Evolutionary conservation across 225 moss, liverwort and hornwort genomes (phyloP), one percentile per base, ranked within the genome.

Genomic region (Pleurozium schreberi): DNA sequence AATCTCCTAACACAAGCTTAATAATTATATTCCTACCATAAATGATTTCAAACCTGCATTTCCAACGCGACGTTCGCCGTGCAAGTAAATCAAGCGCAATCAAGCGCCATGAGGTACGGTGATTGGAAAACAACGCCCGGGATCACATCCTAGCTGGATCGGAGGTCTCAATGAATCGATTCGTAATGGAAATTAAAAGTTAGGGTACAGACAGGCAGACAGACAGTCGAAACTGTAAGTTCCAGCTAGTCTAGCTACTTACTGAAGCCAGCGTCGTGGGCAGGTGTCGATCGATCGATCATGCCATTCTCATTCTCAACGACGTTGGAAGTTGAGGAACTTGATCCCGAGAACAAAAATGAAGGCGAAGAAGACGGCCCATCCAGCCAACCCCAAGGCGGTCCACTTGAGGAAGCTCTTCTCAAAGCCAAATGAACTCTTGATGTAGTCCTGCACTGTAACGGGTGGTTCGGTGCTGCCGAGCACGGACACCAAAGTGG

Each of bases 311-410:
- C n/a, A n/a, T n/a, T n/a, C n/a, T 84, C 57, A 93, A 31, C 94
- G 92, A 16, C 60, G 92, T 91, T 94, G 94, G 91, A 94, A 94
- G 85, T 93, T 93, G 79, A 94, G 91, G 64, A 81, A 91, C 80
- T 87, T 93, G 82, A 94, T 94, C 20, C 87, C 85, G 10, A 94
- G 70, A 25, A 92, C 20, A 12, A 94, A 93, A 52, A 94, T 65
- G 1, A 86, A 27, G 80, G 91, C 63, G 5, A 93, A 94, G 87
- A 93, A 90, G 69, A 91, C 7, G 3, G 92, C 31, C 94, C 93
- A 94, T 2, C 80, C 78, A 14, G 90, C 90, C 34, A 91, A 59
- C n/a, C 47, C 89, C 11, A 92, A 0, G 43, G 90, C 94, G 1
- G 89, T 74, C 85, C 88, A 89, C 83, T 92, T 92, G 70, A 94